Percentiles rank a stretch among this genome's conserved stretches.
Conservation (phyloP, 2,329 filamentous ascomycete species). For the Cordyceps javanica region DNA sequence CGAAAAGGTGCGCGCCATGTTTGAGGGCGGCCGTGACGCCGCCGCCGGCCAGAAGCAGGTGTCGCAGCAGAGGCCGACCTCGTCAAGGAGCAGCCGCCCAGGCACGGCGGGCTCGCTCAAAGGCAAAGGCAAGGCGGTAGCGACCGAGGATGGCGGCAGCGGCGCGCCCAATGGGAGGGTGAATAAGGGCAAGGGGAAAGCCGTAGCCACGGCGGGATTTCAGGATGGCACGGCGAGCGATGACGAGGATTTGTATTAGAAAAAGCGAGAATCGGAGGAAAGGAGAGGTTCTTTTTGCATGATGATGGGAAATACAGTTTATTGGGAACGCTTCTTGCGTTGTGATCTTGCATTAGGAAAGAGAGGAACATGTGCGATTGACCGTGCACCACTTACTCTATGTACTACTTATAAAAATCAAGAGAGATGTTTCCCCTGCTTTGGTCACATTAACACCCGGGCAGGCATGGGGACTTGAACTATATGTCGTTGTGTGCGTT, state of each 20-base stretch:
- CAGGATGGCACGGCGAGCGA: constrained; percentile 49
- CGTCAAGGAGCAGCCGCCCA: constrained; percentile 27
- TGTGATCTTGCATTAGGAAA: too few relatives aligned
- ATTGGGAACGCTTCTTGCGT: too few relatives aligned
- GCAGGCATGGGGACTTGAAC: not conserved
- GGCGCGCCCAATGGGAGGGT: constrained; percentile 26
- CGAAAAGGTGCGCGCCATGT: constrained; percentile 71
- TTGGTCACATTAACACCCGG: not conserved
- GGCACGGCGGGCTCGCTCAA: constrained; percentile 16
- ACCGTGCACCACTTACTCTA: too few relatives aligned
- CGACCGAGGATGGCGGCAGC: constrained; percentile 28
- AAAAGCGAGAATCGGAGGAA: not conserved
- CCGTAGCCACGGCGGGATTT: constrained; percentile 43
- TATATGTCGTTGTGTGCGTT: too few relatives aligned
- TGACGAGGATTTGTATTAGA: constrained; percentile 51
- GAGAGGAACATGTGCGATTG: too few relatives aligned
- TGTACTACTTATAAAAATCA: too few relatives aligned
- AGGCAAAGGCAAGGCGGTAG: constrained; percentile 30
- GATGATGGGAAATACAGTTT: not conserved
- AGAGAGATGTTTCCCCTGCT: not conserved
- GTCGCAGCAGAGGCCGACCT: constrained; percentile 21
- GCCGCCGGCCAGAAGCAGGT: constrained; percentile 14
- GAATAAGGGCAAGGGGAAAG: constrained; percentile 53
- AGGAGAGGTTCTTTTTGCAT: not conserved
- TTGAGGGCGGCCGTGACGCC: constrained; percentile 56